Evolutionary conservation across 2,329 filamentous ascomycete species (phyloP).

Genomic region (Aspergillus ustus): DNA sequence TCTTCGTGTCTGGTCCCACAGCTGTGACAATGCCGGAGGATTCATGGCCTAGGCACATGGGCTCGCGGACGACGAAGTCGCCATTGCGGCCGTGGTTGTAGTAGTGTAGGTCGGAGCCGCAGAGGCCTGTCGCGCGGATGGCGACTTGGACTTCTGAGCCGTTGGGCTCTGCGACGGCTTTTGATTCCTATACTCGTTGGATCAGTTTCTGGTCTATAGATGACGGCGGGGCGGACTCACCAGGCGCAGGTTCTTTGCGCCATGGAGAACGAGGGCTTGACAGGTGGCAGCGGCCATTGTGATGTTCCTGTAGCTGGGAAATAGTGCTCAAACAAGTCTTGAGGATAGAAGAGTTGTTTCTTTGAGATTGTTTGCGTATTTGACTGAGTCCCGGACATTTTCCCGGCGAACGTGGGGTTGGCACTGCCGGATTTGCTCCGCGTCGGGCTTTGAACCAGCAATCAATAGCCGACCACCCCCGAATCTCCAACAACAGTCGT

Average conservation of each 20-base stretch:
- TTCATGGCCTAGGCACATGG: slow-evolving; percentile 79
- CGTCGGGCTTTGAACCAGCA: slow-evolving; percentile 19
- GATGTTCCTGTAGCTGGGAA: neutral
- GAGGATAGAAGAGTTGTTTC: neutral
- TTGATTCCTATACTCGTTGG: slow-evolving; percentile 55
- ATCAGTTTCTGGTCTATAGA: neutral
- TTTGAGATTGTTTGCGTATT: neutral
- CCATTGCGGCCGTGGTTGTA: slow-evolving; percentile 86
- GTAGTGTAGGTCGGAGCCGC: slow-evolving; percentile 79
- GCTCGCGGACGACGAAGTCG: slow-evolving; percentile 79
- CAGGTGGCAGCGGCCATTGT: slow-evolving; percentile 31
- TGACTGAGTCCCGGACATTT: slow-evolving; percentile 9
- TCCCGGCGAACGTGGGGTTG: slow-evolving; percentile 14
- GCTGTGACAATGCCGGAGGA: slow-evolving; percentile 79
- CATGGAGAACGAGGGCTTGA: slow-evolving; percentile 61
- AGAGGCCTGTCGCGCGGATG: slow-evolving; percentile 70
- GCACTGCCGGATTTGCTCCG: slow-evolving; percentile 18
- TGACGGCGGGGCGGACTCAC: slow-evolving; percentile 40
- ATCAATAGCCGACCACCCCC: slow-evolving; percentile 16
- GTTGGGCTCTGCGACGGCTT: slow-evolving; percentile 52
- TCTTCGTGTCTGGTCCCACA: slow-evolving; percentile 66
- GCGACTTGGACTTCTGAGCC: slow-evolving; percentile 65
- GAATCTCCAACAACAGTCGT: neutral
- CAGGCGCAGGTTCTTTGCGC: slow-evolving; percentile 63
- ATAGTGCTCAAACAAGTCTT: neutral